Percentiles rank a stretch among this genome's conserved stretches.
These are phyloP conservation scores for Elsinoe australis DNA, from an alignment of 2,329 filamentous ascomycete genomes.

Conservation along the genomic window DNA sequence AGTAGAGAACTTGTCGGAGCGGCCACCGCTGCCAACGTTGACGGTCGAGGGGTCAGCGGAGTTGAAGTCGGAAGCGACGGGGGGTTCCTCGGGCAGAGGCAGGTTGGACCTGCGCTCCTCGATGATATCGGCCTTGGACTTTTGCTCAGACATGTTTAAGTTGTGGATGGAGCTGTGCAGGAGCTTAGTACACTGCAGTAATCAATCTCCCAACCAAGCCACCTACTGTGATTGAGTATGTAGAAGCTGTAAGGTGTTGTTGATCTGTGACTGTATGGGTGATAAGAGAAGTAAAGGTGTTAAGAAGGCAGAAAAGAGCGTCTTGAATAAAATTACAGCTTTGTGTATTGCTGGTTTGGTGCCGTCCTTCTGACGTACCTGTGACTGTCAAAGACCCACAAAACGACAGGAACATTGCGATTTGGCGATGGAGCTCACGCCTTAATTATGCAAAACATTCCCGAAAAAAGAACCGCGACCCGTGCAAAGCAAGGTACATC, in stretches of 20 bases:
- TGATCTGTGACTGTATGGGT: too few relatives aligned
- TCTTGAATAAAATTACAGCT: not conserved
- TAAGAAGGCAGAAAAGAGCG: not conserved
- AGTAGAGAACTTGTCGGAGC: slow-evolving; percentile 33
- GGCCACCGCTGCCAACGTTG: slow-evolving; percentile 59
- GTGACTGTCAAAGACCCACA: slow-evolving; percentile 10
- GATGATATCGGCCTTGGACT: slow-evolving; percentile 55
- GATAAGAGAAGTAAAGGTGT: too few relatives aligned
- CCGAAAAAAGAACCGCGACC: too few relatives aligned
- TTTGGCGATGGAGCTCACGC: too few relatives aligned
- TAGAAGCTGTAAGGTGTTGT: too few relatives aligned
- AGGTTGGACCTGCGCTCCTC: slow-evolving; percentile 63
- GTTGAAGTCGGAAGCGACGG: slow-evolving; percentile 69
- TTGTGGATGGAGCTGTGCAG: slow-evolving; percentile 8
- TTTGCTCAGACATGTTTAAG: slow-evolving; percentile 20
- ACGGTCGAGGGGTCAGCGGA: slow-evolving; percentile 60
- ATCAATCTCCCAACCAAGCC: too few relatives aligned
- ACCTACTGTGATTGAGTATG: too few relatives aligned
- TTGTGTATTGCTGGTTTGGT: slow-evolving; percentile 1
- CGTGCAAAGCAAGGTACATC: too few relatives aligned
- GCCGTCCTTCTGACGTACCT: slow-evolving; percentile 5
- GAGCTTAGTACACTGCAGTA: too few relatives aligned
- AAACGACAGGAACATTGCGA: slow-evolving; percentile 13
- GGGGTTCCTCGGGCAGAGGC: slow-evolving; percentile 70
- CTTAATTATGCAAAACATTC: slow-evolving; percentile 1